Base-by-base conservation (phyloP, 176 grass and related monocot species). In the Elaeis guineensis region DNA sequence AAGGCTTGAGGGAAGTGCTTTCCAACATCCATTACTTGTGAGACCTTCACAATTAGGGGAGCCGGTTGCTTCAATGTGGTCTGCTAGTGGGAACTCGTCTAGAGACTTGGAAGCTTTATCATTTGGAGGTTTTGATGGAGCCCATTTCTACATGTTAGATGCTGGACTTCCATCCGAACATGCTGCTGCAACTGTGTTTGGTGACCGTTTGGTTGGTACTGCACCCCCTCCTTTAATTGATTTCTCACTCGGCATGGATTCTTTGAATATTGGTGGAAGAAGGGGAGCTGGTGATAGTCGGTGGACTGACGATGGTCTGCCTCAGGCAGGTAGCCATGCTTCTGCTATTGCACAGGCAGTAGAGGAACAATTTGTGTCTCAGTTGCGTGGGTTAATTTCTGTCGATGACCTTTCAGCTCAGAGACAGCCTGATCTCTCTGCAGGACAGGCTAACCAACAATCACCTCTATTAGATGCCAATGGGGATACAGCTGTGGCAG, bases 231-330 rank as follows among this genome's bases (percentile, higher is more conserved):
- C 78, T 55, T 74, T 92, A 51, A 76, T 92, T 57, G 80, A 86
- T 83, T 87, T 86, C 63, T 83, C 88, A 68, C 65, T 80, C 51
- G 88, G 83, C 51, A 83, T 78, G 83, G 83, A 92, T 14, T 92
- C 83, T 23, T 71, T 79, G 61, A 72, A 66, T 82, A 78, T 83
- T 67, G 55, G 66, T 50, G 72, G 60, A 63, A 92, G 88, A 73
- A 70, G 73, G 53, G 79, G 77, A 16, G 35, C 69, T 75, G 88
- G 76, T 61, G 88, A 83, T 77, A 86, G 62, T 74, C 66, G 80
- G 19, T 92, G 88, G 88, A 75, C 66, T 78, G 79, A 86, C 25
- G 73, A 86, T 86, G 79, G 80, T 57, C 88, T 81, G 59, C 76
- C 76, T 81, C 88, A 85, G 62, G 62, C 72, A 50, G 63, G 79